phyloP scores from a whole-genome alignment of 1,139 yeast genomes.

The Yamadazyma triangularis region DNA sequence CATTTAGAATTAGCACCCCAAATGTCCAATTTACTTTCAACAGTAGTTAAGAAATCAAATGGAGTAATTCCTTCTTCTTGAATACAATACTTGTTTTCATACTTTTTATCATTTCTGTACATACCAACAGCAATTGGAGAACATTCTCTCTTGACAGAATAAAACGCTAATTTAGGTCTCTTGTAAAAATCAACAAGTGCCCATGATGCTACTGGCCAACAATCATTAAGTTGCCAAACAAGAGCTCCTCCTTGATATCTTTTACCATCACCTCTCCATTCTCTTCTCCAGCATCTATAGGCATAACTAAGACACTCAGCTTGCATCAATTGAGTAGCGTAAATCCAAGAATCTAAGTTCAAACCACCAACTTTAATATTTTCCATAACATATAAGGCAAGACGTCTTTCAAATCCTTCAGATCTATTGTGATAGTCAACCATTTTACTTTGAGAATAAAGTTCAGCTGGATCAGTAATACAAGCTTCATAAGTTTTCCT shows the following conservation, averaged over 20 bases:
- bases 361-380: constrained; percentile 27
- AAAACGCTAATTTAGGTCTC: constrained; percentile 41
- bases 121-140: constrained; percentile 29
- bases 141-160: constrained; percentile 40
- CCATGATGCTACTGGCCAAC: constrained; percentile 50
- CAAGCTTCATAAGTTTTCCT: constrained; percentile 20
- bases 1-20: constrained; percentile 39
- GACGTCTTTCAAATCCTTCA: constrained; percentile 38
- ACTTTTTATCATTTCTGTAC: constrained; percentile 19
- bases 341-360: constrained; percentile 37
- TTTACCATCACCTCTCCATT: constrained; percentile 33
- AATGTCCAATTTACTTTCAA: constrained; percentile 22
- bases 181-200: constrained; percentile 35
- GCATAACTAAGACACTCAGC: constrained; percentile 45
- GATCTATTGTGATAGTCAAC: constrained; percentile 41
- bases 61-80: constrained; percentile 19
- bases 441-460: constrained; percentile 30
- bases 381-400: constrained; percentile 41
- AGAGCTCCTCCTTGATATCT: constrained; percentile 35
- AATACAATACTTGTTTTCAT: constrained; percentile 13
- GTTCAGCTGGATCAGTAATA: constrained; percentile 25
- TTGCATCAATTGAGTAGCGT: constrained; percentile 47
- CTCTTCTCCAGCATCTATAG: constrained; percentile 41
- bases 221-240: constrained; percentile 50
- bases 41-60: constrained; percentile 14